phyloP scores from a whole-genome alignment of 805 yeast species.

The Sugiyamaella boreocaroliniensis region DNA sequence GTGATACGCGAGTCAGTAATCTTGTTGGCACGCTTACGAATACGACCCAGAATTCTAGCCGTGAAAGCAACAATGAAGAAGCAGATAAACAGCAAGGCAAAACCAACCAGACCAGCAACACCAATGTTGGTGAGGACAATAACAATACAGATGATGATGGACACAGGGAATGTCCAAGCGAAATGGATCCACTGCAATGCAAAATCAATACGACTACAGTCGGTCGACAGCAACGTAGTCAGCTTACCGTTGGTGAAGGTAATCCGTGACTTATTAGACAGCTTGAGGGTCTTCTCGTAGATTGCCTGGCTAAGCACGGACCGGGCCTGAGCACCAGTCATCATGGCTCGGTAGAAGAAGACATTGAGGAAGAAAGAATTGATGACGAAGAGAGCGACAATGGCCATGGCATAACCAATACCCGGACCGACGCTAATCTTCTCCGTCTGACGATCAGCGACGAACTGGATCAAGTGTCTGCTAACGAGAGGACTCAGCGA shows the following conservation, averaged over 20 bases:
- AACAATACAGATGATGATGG: slow-evolving; percentile 56
- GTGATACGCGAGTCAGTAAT: slow-evolving; percentile 74
- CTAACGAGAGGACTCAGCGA: slow-evolving; percentile 64
- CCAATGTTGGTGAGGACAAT: slow-evolving; percentile 65
- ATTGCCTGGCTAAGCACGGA: slow-evolving; percentile 66
- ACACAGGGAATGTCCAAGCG: slow-evolving; percentile 55
- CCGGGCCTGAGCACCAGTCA: slow-evolving; percentile 64
- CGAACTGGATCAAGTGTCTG: slow-evolving; percentile 56
- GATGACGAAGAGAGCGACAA: slow-evolving; percentile 47
- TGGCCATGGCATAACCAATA: slow-evolving; percentile 69
- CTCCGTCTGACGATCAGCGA: slow-evolving; percentile 44
- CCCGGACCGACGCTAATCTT: slow-evolving; percentile 45
- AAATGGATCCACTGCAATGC: slow-evolving; percentile 66
- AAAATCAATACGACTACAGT: slow-evolving; percentile 71
- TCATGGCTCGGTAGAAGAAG: slow-evolving; percentile 53
- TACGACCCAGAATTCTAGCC: slow-evolving; percentile 46
- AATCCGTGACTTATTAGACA: slow-evolving; percentile 52
- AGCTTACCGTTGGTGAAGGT: slow-evolving; percentile 62
- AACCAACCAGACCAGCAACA: slow-evolving; percentile 63
- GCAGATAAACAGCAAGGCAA: slow-evolving; percentile 41
- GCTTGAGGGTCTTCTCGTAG: slow-evolving; percentile 57
- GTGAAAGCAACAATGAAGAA: slow-evolving; percentile 37
- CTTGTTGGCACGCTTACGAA: slow-evolving; percentile 51
- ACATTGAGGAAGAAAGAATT: slow-evolving; percentile 51
- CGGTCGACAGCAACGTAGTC: slow-evolving; percentile 75